Evolutionary conservation across 805 yeast genomes (phyloP).

Genomic region (Saturnispora serradocipensis): DNA sequence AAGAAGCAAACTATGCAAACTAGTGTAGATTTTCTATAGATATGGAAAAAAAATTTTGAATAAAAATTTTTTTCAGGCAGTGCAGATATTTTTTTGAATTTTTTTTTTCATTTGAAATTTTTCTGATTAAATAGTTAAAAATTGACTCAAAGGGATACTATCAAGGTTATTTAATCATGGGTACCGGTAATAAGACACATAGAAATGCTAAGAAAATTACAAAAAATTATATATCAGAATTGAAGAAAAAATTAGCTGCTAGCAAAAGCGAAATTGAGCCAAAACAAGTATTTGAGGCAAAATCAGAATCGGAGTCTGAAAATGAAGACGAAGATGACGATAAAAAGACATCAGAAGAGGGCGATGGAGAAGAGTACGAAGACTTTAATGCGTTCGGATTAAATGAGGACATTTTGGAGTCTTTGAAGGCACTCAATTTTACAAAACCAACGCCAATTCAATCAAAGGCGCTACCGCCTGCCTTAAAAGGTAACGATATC

Average conservation of each 20-base stretch:
- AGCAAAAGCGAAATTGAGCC: slow-evolving; percentile 9
- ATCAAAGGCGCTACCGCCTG: slow-evolving; percentile 83
- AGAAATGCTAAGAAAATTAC: slow-evolving; percentile 12
- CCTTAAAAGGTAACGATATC: slow-evolving; percentile 81
- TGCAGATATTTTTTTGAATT: neutral
- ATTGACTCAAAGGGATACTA: neutral
- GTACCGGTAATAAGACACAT: slow-evolving; percentile 2
- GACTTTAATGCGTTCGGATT: slow-evolving; percentile 50
- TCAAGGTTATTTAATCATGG: neutral
- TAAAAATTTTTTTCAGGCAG: neutral
- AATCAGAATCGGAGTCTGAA: slow-evolving; percentile 10
- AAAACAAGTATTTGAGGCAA: slow-evolving; percentile 25
- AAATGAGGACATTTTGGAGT: slow-evolving; percentile 71
- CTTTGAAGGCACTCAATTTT: slow-evolving; percentile 67
- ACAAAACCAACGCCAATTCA: slow-evolving; percentile 90
- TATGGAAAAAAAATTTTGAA: neutral
- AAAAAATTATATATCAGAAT: slow-evolving; percentile 20
- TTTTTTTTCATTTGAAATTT: neutral
- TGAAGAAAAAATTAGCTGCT: slow-evolving; percentile 23
- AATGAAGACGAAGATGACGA: slow-evolving; percentile 10
- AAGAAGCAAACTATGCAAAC: neutral
- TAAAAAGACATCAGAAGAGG: neutral
- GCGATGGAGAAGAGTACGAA: slow-evolving; percentile 5
- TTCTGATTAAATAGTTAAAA: neutral
- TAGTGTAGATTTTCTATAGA: neutral